Percentiles rank a stretch among this genome's conserved stretches.
Conservation (phyloP, 306 rosid species). For the Styphnolobium japonicum region DNA sequence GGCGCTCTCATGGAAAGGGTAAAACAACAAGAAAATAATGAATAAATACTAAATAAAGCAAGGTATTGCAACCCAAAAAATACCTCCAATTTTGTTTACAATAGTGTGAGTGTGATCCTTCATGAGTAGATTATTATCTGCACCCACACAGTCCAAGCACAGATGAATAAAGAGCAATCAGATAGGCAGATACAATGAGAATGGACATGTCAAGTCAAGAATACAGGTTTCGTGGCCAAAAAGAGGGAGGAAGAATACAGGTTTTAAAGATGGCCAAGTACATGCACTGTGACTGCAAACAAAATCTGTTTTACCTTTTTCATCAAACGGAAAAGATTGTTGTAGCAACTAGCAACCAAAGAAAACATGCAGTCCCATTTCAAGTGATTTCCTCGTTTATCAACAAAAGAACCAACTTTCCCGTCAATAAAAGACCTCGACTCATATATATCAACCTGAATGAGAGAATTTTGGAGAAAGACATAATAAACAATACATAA, state of each 20-base stretch:
- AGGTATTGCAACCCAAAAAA: slow-evolving; percentile 26
- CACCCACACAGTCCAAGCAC: slow-evolving; percentile 70
- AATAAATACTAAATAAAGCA: neutral
- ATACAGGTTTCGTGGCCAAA: neutral
- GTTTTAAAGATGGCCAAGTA: no score
- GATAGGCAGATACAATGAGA: neutral
- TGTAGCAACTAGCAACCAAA: slow-evolving; percentile 98
- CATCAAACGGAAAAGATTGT: slow-evolving; percentile 93
- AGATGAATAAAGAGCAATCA: slow-evolving; percentile 13
- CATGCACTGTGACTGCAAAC: slow-evolving; percentile 9
- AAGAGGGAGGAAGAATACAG: neutral
- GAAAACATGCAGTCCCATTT: slow-evolving; percentile 98
- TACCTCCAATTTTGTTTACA: slow-evolving; percentile 94
- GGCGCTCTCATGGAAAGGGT: neutral
- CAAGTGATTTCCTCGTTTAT: slow-evolving; percentile 88
- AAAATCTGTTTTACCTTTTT: slow-evolving; percentile 67
- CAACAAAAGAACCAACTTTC: slow-evolving; percentile 97
- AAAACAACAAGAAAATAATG: neutral
- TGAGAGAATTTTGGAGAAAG: slow-evolving; percentile 8
- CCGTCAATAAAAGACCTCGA: slow-evolving; percentile 91
- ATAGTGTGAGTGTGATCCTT: slow-evolving; percentile 97
- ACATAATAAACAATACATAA: slow-evolving; percentile 9
- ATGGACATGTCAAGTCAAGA: neutral
- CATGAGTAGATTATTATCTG: slow-evolving; percentile 79
- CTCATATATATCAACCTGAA: slow-evolving; percentile 94